Evolutionary conservation across 257 asterid species (phyloP).

Genomic region (Paulownia fortunei): DNA sequence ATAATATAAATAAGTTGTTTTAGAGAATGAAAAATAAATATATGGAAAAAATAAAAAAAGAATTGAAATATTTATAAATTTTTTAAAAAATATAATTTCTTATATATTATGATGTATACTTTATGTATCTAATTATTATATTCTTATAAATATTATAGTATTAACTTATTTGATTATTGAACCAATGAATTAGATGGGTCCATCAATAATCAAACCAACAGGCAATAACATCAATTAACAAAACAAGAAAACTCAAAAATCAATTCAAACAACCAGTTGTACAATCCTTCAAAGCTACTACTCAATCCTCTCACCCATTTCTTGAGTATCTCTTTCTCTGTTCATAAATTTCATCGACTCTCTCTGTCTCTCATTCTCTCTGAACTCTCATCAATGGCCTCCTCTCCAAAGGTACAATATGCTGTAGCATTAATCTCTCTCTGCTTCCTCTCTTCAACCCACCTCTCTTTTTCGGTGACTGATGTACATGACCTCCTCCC

Average conservation of each 20-base stretch:
- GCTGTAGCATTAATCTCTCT: slow-evolving; percentile 33
- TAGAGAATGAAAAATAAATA: too few relatives aligned
- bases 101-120: too few relatives aligned
- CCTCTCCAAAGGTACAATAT: slow-evolving; percentile 22
- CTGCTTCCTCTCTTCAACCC: slow-evolving; percentile 34
- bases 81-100: too few relatives aligned
- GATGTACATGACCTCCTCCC: slow-evolving; percentile 58
- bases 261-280: neutral
- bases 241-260: neutral
- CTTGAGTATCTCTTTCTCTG: neutral
- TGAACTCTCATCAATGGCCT: slow-evolving; percentile 35
- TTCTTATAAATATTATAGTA: too few relatives aligned
- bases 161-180: too few relatives aligned
- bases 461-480: slow-evolving; percentile 28
- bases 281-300: slow-evolving; percentile 23
- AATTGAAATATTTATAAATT: too few relatives aligned
- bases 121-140: too few relatives aligned
- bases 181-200: too few relatives aligned
- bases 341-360: neutral
- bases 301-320: neutral
- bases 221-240: neutral
- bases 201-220: too few relatives aligned
- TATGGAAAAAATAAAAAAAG: too few relatives aligned
- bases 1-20: too few relatives aligned
- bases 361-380: neutral